A percentile compares a stretch with the other conserved stretches of the same genome.
Conservation (phyloP, 305 asterid genomes). For the Euphrasia arctica region DNA sequence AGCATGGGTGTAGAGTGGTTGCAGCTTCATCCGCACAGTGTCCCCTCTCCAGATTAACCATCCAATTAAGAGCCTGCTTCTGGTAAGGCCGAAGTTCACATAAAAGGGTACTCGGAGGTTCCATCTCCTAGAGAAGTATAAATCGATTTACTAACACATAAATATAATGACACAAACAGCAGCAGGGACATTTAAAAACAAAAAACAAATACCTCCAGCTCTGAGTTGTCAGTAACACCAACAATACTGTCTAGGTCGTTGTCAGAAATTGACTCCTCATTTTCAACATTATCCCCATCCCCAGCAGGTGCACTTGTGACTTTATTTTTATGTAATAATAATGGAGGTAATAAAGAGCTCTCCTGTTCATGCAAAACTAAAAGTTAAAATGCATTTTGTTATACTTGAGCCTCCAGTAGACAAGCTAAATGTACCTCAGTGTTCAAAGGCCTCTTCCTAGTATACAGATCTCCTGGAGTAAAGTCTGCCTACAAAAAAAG, state of each 20-base stretch:
- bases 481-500: slow-evolving; percentile 67
- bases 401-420: slow-evolving; percentile 15
- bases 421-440: slow-evolving; percentile 47
- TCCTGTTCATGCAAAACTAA: slow-evolving; percentile 51
- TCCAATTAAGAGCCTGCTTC: slow-evolving; percentile 98
- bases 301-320: slow-evolving; percentile 41
- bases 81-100: slow-evolving; percentile 96
- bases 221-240: slow-evolving; percentile 72
- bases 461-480: slow-evolving; percentile 74
- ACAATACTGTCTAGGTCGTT: slow-evolving; percentile 87
- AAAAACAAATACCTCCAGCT: slow-evolving; percentile 57
- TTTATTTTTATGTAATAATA: slow-evolving; percentile 44
- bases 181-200: slow-evolving; percentile 20
- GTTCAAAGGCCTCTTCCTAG: slow-evolving; percentile 80
- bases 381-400: slow-evolving; percentile 25
- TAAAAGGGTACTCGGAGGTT: slow-evolving; percentile 77
- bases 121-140: slow-evolving; percentile 71
- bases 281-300: slow-evolving; percentile 55
- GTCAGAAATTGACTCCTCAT: slow-evolving; percentile 83
- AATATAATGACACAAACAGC: slow-evolving; percentile 7
- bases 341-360: slow-evolving; percentile 43
- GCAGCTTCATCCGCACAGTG: slow-evolving; percentile 65
- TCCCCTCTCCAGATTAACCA: slow-evolving; percentile 85
- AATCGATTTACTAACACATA: slow-evolving; percentile 25
- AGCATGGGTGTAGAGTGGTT: slow-evolving; percentile 86